Conservation (phyloP, 2,329 filamentous ascomycete species). For the Alternaria consortialis region DNA sequence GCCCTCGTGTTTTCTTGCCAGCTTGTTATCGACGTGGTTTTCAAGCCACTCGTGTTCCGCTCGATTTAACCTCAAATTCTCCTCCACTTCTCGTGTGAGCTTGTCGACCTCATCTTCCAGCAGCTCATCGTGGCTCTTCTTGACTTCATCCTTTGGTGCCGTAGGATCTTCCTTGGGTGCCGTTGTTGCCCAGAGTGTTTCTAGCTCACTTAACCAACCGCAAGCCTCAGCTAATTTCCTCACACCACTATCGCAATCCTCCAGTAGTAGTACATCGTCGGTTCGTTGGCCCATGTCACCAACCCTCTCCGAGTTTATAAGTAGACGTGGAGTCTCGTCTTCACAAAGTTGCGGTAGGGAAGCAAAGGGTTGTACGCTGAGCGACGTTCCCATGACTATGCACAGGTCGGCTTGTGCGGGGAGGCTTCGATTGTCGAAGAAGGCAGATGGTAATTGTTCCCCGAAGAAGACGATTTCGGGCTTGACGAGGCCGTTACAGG, state of each 20-base stretch:
- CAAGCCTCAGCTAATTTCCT: conserved; percentile 78
- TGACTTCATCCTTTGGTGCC: conserved; percentile 43
- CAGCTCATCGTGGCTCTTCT: conserved; percentile 62
- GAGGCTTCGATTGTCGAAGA: conserved; percentile 67
- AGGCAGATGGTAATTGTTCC: conserved; percentile 72
- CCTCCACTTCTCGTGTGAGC: conserved; percentile 66
- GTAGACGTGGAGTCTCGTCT: conserved; percentile 73
- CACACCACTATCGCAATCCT: conserved; percentile 84
- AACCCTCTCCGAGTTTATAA: conserved; percentile 88
- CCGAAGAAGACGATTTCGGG: conserved; percentile 97
- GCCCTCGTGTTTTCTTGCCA: conserved; percentile 29
- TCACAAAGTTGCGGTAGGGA: conserved; percentile 73
- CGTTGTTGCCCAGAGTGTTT: conserved; percentile 74
- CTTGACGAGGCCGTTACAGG: conserved; percentile 84
- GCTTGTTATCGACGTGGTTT: conserved; percentile 42
- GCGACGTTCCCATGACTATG: conserved; percentile 87
- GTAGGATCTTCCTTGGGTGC: conserved; percentile 56
- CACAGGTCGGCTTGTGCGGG: conserved; percentile 75
- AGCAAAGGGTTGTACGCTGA: conserved; percentile 89
- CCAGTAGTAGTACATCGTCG: conserved; percentile 86
- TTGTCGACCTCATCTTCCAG: conserved; percentile 67
- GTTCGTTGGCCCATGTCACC: conserved; percentile 77
- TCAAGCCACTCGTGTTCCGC: conserved; percentile 47
- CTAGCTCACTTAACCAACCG: conserved; percentile 87
- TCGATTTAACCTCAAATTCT: conserved; percentile 55